Evolutionary conservation across 2,329 filamentous ascomycete genomes (phyloP).

Genomic region (Erysiphe pulchra): DNA sequence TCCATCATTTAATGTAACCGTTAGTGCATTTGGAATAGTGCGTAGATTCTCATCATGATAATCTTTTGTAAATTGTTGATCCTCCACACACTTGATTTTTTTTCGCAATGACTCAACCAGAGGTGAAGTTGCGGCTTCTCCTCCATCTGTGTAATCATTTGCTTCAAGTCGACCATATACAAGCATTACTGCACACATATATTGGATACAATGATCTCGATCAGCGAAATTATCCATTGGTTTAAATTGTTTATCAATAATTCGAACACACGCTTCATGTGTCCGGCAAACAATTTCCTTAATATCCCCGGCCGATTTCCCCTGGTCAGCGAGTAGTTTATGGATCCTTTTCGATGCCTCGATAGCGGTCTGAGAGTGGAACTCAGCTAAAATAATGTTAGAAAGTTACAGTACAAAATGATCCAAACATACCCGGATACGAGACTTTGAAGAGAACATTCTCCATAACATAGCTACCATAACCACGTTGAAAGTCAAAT

Average conservation of each 20-base stretch:
- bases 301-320: constrained; percentile 85
- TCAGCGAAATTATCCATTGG: constrained; percentile 99
- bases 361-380: constrained; percentile 95
- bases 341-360: constrained; percentile 81
- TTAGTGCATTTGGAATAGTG: constrained; percentile 92
- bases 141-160: constrained; percentile 76
- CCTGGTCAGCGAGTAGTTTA: constrained; percentile 54
- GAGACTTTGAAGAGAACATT: constrained; percentile 99
- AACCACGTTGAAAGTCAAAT: constrained; percentile 87
- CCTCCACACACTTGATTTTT: constrained; percentile 90
- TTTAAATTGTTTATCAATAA: constrained; percentile 99
- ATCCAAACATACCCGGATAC: constrained; percentile 45
- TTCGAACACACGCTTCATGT: constrained; percentile 93
- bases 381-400: constrained; percentile 38
- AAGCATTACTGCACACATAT: constrained; percentile 96
- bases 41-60: constrained; percentile 88
- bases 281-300: constrained; percentile 83
- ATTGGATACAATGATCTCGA: constrained; percentile 98
- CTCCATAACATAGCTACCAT: constrained; percentile 99
- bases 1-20: constrained; percentile 83
- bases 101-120: constrained; percentile 78
- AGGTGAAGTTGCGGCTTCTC: constrained; percentile 71
- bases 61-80: constrained; percentile 78
- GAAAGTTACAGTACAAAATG: neutral
- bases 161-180: constrained; percentile 83